Base-by-base conservation (phyloP, 805 yeast species). In the Maudiozyma serrabonitensis region DNA sequence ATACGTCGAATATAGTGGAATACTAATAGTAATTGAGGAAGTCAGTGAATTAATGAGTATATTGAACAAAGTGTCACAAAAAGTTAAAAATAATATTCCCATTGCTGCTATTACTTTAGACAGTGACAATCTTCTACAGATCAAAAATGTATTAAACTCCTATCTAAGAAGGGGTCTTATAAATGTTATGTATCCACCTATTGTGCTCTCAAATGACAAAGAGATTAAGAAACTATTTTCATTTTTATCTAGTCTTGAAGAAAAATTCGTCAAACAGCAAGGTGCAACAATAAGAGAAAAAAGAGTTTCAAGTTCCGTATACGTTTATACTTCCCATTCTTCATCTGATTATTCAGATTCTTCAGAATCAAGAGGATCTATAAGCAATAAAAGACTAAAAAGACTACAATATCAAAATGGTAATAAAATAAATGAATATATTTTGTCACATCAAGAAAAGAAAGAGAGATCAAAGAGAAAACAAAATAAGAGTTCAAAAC, bases 81-180 rank as follows among this genome's bases (percentile, higher is more conserved):
- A 54, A 28, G 31, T 31, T 21, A 47, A 50, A 16, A 32, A 41
- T 15, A 47, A 47, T 3, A 57, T 50, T 31, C 60, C 63, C 12
- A 50, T 63, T 5, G 54, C 61, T 31, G 56, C 64, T 6, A 53
- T 63, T n/a, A 62, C 46, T 6, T 15, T 60, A 43, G 61, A 62
- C 26, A 50, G 54, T 15, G 65, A 62, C n/a, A 60, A 60, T 47
- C 54, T 53, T 19, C 54, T 59, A 35, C 63, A 62, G 43, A 56
- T 61, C 4, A 58, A 60, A 44, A 57, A 55, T 46, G 45, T 57
- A 6, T 37, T 62, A n/a, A 57, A 56, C 23, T 51, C 59, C 1
- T 56, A 52, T 44, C 41, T 56, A 15, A 57, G 54, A 39, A 54
- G 56, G 9, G 52, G 55, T 11, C 45, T 57, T 19, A 47, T 63